Evolutionary conservation across 83 land plant species (phyloP).

Genomic region (Thuja plicata): DNA sequence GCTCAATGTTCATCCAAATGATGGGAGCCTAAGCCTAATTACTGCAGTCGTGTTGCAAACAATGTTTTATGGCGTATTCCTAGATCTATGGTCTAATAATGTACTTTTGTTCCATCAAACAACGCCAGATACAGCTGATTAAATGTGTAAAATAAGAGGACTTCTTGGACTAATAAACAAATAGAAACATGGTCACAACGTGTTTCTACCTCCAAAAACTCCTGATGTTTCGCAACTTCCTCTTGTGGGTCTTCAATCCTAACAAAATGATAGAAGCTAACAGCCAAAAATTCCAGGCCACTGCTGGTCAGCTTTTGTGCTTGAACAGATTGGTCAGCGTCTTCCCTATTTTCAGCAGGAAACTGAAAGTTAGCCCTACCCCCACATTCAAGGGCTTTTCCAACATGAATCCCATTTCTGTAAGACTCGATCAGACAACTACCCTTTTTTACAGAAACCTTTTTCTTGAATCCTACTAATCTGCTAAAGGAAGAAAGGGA

Average conservation of each 20-base stretch:
- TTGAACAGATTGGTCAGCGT: not conserved
- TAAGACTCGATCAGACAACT: not conserved
- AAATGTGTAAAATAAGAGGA: not conserved
- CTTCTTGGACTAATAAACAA: not conserved
- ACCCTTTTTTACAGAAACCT: not conserved
- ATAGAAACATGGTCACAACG: not conserved
- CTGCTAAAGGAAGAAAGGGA: not conserved
- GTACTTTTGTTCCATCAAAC: not conserved
- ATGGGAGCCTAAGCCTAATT: not conserved
- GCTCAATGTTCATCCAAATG: not conserved
- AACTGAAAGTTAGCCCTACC: not conserved
- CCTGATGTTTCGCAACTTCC: slow-evolving; percentile 64
- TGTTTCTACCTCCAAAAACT: slow-evolving; percentile 59
- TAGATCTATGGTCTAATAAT: not conserved
- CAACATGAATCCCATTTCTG: not conserved
- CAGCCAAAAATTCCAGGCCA: slow-evolving; percentile 47
- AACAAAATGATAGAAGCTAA: slow-evolving; percentile 71
- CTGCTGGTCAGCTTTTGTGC: not conserved
- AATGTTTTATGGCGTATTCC: not conserved
- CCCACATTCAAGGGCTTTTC: not conserved
- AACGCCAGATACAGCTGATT: not conserved
- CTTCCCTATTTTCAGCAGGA: not conserved
- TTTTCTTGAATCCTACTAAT: not conserved
- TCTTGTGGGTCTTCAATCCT: slow-evolving; percentile 51
- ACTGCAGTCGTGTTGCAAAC: not conserved